Conservation (phyloP, 176 grass and related monocot genomes). For the Leersia perrieri region DNA sequence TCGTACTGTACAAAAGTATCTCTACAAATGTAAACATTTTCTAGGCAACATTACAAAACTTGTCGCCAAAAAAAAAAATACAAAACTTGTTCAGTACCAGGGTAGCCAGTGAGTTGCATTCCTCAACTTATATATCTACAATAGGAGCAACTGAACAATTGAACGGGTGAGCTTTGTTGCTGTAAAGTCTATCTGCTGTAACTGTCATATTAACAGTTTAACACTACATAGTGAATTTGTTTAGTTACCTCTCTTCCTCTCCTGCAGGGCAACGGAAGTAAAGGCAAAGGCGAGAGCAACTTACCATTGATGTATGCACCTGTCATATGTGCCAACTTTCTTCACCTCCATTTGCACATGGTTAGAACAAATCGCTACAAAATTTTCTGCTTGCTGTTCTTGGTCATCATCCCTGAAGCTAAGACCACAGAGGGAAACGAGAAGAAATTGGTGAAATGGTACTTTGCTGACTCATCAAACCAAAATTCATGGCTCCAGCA, state of each 20-base stretch:
- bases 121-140: constrained; percentile 12
- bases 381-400: constrained; percentile 21
- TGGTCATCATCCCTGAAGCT: constrained; percentile 2
- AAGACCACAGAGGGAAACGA: not conserved
- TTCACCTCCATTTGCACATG: not conserved
- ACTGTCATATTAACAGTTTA: constrained; percentile 19
- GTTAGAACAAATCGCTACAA: constrained; percentile 8
- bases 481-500: not conserved
- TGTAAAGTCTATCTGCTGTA: not conserved
- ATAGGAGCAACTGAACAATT: not conserved
- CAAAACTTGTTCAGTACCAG: constrained; percentile 8
- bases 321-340: not conserved
- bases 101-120: not conserved
- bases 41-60: not conserved
- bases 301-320: not conserved
- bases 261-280: not conserved
- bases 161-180: not conserved
- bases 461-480: not conserved
- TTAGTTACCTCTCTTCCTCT: not conserved
- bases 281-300: not conserved
- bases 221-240: not conserved
- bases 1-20: not conserved
- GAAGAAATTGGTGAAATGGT: not conserved
- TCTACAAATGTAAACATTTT: not conserved
- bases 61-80: too few species aligned